A percentile compares a stretch with the other conserved stretches of the same genome.
Conservation (phyloP, 2,329 filamentous ascomycete genomes). For the Pseudogymnoascus sp. region DNA sequence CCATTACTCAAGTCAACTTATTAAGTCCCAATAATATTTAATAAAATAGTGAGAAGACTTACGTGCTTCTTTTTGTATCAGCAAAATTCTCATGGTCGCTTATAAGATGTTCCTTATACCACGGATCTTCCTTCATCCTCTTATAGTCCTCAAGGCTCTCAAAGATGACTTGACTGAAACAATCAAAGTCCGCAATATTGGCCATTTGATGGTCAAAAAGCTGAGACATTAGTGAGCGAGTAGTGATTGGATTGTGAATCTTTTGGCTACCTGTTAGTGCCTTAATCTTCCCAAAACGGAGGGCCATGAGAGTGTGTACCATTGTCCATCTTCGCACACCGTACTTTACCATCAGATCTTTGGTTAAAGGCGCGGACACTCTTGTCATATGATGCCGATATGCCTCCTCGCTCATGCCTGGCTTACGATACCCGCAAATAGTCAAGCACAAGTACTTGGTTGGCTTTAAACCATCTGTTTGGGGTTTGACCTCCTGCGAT, state of each 20-base stretch:
- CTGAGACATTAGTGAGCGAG: constrained; percentile 32
- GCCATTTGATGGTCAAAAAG: constrained; percentile 38
- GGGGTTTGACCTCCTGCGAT: not conserved
- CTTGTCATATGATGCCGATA: constrained; percentile 40
- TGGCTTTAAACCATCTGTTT: not conserved
- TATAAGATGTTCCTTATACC: constrained; percentile 36
- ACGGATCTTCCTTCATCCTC: constrained; percentile 40
- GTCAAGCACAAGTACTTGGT: constrained; percentile 35
- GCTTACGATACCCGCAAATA: constrained; percentile 38
- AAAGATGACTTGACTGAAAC: constrained; percentile 41
- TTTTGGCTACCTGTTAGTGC: constrained; percentile 20
- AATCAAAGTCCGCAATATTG: constrained; percentile 42
- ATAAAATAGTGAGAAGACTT: constrained; percentile 12
- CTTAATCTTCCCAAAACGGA: too few species aligned
- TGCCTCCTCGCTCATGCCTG: constrained; percentile 39
- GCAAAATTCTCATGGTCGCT: constrained; percentile 42
- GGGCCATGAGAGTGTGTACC: constrained; percentile 21
- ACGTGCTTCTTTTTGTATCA: constrained; percentile 36
- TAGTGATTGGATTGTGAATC: constrained; percentile 34
- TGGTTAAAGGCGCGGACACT: constrained; percentile 37
- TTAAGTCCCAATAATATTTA: too few species aligned
- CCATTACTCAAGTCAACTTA: not conserved
- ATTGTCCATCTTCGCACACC: constrained; percentile 38
- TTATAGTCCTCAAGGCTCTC: constrained; percentile 37
- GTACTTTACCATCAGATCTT: constrained; percentile 41